These are phyloP conservation scores for Quercus lobata DNA, from an alignment of 331 rosid species.

Conservation along the genomic window DNA sequence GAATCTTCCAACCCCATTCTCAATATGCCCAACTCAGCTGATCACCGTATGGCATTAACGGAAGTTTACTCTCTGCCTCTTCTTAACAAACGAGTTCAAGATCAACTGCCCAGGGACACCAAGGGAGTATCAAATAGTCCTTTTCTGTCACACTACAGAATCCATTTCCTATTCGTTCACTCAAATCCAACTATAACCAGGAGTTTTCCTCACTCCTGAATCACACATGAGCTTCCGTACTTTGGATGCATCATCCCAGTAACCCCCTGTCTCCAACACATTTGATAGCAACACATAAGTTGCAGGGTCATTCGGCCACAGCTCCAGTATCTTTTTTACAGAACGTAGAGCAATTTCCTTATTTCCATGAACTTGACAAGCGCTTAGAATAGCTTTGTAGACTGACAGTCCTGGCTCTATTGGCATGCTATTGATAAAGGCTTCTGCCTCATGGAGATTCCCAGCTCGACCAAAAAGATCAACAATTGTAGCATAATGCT, in stretches of 20 bases:
- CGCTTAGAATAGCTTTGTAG: conserved; percentile 40
- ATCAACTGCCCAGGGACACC: background rate
- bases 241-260: conserved; percentile 42
- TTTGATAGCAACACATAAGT: conserved; percentile 41
- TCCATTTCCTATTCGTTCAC: background rate
- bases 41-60: no score
- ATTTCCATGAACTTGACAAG: conserved; percentile 44
- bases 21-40: no score
- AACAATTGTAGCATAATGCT: conserved; percentile 41
- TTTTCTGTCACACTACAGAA: no score
- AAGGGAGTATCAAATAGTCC: background rate
- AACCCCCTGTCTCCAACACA: conserved; percentile 22
- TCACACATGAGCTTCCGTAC: conserved; percentile 38
- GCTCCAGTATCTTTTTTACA: conserved; percentile 28
- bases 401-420: conserved; percentile 32
- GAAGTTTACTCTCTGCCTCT: no score
- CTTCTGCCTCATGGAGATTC: conserved; percentile 44
- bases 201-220: conserved; percentile 32
- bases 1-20: no score
- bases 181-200: conserved; percentile 48
- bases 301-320: conserved; percentile 42
- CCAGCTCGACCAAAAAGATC: conserved; percentile 49
- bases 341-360: conserved; percentile 34
- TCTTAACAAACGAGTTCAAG: no score
- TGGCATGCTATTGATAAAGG: conserved; percentile 34